Evolutionary conservation across 257 asterid species (phyloP).

Genomic region (Solanum sejunctum): DNA sequence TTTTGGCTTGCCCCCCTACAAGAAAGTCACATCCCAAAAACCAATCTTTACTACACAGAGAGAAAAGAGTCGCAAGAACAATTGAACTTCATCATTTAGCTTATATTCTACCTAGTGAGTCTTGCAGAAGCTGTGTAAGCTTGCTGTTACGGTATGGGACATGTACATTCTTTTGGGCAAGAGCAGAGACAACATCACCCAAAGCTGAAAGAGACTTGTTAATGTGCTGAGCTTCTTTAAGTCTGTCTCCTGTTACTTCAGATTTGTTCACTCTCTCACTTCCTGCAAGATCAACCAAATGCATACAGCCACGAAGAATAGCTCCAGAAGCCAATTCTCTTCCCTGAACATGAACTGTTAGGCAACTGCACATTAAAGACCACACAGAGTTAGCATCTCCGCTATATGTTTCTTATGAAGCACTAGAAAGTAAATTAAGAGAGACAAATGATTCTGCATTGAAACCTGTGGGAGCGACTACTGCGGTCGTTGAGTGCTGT

Average conservation of each 20-base stretch:
- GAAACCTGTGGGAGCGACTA: slow-evolving; percentile 87
- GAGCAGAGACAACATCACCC: slow-evolving; percentile 94
- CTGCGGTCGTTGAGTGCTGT: slow-evolving; percentile 85
- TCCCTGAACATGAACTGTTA: slow-evolving; percentile 95
- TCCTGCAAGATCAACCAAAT: slow-evolving; percentile 97
- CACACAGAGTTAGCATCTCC: not conserved
- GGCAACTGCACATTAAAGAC: slow-evolving; percentile 43
- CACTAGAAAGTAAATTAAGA: not conserved
- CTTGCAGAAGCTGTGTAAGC: slow-evolving; percentile 95
- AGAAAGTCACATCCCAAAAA: not conserved
- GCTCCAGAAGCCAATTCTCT: slow-evolving; percentile 70
- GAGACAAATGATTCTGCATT: not conserved
- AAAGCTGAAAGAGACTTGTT: slow-evolving; percentile 88
- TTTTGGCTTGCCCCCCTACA: slow-evolving; percentile 96
- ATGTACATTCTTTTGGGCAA: slow-evolving; percentile 78
- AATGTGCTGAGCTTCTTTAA: slow-evolving; percentile 94
- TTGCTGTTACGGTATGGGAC: slow-evolving; percentile 95
- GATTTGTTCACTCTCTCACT: slow-evolving; percentile 99
- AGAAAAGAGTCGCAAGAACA: not conserved
- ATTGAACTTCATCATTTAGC: not conserved
- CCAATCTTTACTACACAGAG: not conserved
- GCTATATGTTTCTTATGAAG: not conserved
- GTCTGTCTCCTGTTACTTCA: slow-evolving; percentile 93
- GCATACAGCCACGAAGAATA: slow-evolving; percentile 91
- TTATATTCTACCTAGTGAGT: slow-evolving; percentile 73